These are phyloP conservation scores for Lactifluus piperatus DNA, from an alignment of 768 basidiomycete genomes.

Conservation along the genomic window DNA sequence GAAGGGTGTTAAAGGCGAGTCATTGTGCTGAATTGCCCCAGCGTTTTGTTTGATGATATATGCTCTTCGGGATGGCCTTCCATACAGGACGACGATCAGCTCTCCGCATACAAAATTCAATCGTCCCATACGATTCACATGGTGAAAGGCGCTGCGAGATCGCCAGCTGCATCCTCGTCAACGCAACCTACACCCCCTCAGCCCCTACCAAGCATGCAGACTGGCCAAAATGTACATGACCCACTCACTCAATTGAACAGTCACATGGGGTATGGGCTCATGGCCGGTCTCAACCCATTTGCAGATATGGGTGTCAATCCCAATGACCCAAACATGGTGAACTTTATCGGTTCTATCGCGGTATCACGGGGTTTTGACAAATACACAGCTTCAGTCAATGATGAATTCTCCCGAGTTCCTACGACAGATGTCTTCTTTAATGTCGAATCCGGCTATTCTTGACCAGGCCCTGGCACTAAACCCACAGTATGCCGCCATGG, in stretches of 20 bases:
- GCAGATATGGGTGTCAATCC: constrained; percentile 82
- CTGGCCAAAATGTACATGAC: constrained; percentile 84
- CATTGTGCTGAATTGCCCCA: background rate
- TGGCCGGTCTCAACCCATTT: constrained; percentile 90
- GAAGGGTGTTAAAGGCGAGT: constrained; percentile 64
- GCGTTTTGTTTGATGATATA: constrained; percentile 1
- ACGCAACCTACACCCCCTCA: constrained; percentile 39
- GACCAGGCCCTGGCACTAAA: constrained; percentile 80
- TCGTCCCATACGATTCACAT: constrained; percentile 84
- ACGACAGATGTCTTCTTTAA: constrained; percentile 77
- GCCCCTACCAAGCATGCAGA: constrained; percentile 75
- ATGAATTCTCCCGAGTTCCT: constrained; percentile 79
- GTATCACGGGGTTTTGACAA: background rate
- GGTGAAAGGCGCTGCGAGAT: constrained; percentile 75
- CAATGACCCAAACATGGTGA: constrained; percentile 91
- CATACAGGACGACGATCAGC: constrained; percentile 66
- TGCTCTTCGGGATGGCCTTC: background rate
- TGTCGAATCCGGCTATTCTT: constrained; percentile 83
- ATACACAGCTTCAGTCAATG: constrained; percentile 65
- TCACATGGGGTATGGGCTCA: constrained; percentile 64
- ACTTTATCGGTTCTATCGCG: constrained; percentile 16
- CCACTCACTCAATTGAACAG: constrained; percentile 79
- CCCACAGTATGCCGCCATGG: constrained; percentile 69
- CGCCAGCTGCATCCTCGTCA: constrained; percentile 24
- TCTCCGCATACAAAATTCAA: constrained; percentile 87